Evolutionary conservation across 2,329 filamentous ascomycete species (phyloP), one percentile per base, ranked within the genome.

Genomic region (Grosmannia penicillata): DNA sequence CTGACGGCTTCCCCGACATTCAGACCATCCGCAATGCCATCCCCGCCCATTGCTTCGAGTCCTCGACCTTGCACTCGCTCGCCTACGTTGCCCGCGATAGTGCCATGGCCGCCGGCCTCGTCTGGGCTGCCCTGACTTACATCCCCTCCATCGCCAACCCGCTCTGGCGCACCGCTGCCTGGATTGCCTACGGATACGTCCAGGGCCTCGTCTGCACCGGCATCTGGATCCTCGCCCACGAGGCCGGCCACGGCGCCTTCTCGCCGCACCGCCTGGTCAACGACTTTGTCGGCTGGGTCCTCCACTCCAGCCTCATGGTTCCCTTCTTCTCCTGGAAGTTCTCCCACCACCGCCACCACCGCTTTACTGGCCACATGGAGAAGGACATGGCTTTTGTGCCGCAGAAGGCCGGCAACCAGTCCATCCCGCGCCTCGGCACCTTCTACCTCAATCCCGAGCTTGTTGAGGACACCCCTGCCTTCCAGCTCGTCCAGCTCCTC

Each of bases 321-420:
- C 91, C 91, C 18, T 98, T 95, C 68, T 98, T 95, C 68, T 93
- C 84, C 55, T 98, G 91, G 91, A 93, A 98, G 68, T 89, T 95
- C 63, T 94, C 86, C 48, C 91, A 98, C 67, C 82, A 85, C 67
- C 94, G 94, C 75, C 91, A 98, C 69, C 91, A 98, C 81, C 96
- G 96, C 72, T 86, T 87, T 47, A 98, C 91, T 31, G 91, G 87
- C 51, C 76, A 98, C 70, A 78, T 98, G 65, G 86, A 93, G 63
- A 83, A 89, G 50, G 91, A 98, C 63, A 98, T 96, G 91, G 91
- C 96, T 47, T 96, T 95, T 58, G 72, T 96, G 11, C 91, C 91
- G 43, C 83, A 83, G 63, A 73, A 70, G 52, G 54, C 86, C 59
- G 83, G 95, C 62, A 63, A 95, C 42, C 64, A 72, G 43, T 87